Evolutionary conservation across 1,284 basidiomycete genomes (phyloP).

Genomic region (Boletellus deceptivus): DNA sequence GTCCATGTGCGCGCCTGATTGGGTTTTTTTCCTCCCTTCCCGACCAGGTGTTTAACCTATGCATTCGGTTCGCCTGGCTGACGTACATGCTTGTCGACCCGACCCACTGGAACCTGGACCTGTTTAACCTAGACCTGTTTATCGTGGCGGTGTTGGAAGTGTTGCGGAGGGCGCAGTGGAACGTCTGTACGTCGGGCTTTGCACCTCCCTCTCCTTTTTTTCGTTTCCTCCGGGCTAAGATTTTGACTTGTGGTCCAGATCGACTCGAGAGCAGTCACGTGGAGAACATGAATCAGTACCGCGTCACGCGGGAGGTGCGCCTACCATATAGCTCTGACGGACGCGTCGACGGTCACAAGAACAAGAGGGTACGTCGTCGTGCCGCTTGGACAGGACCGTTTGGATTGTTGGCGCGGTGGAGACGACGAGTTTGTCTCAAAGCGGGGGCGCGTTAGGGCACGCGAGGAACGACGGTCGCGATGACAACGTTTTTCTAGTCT

Average conservation of each 20-base stretch:
- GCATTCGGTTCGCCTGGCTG: conserved; percentile 81
- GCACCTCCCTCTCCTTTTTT: background rate
- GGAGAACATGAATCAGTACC: conserved; percentile 82
- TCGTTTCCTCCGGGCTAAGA: background rate
- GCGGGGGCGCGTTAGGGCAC: too few relatives aligned
- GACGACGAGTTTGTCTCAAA: too few relatives aligned
- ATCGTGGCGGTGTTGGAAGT: conserved; percentile 76
- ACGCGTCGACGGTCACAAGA: too few relatives aligned
- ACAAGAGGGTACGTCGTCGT: too few relatives aligned
- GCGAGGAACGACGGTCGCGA: too few relatives aligned
- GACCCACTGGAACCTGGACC: background rate
- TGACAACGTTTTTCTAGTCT: too few relatives aligned
- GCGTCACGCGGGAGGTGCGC: conserved; percentile 75
- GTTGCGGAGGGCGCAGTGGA: conserved; percentile 86
- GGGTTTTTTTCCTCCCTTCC: background rate
- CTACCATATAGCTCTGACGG: conserved; percentile 67
- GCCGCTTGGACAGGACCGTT: too few relatives aligned
- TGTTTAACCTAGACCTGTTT: conserved; percentile 56
- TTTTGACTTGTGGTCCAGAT: conserved; percentile 37
- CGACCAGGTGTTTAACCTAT: conserved; percentile 62
- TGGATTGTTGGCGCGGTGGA: too few relatives aligned
- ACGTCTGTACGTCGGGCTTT: conserved; percentile 65
- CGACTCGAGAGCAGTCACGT: conserved; percentile 87
- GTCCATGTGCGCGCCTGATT: background rate
- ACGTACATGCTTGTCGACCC: conserved; percentile 68